A percentile compares a stretch with the other conserved stretches of the same genome.
Conservation (phyloP, 179 eudicot genomes). For the Heliamphora pulchella region DNA sequence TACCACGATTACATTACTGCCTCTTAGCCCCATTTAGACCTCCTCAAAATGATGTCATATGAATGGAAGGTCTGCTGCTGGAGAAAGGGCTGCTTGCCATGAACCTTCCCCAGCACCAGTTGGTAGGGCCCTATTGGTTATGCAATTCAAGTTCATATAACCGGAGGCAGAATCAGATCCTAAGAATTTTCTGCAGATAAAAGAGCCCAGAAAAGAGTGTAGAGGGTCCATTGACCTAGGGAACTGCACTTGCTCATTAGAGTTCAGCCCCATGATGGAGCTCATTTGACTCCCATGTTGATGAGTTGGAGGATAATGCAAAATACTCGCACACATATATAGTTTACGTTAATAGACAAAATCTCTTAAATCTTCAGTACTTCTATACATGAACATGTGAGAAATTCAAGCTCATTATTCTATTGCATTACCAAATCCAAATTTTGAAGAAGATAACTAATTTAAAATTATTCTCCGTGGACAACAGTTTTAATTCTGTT, state of each 20-base stretch:
- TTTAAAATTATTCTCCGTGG: neutral
- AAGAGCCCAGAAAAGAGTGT: neutral
- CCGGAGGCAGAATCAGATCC: neutral
- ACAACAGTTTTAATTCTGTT: neutral
- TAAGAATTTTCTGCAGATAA: neutral
- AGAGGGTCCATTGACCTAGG: neutral
- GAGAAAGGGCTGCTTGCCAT: neutral
- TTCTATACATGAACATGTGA: neutral
- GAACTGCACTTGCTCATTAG: neutral
- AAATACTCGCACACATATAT: neutral
- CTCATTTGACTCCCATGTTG: neutral
- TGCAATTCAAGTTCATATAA: neutral
- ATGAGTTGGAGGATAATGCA: neutral
- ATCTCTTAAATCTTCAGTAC: neutral
- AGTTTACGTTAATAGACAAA: no score
- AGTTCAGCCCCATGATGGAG: neutral
- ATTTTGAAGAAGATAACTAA: neutral
- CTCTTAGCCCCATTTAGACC: neutral
- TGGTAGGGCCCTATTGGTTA: neutral
- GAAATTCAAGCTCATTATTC: neutral
- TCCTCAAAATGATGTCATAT: neutral
- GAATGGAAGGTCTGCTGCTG: neutral
- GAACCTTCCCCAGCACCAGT: neutral
- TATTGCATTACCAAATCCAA: neutral
- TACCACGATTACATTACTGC: neutral